A percentile compares a stretch with the other conserved stretches of the same genome.
phyloP scores from a whole-genome alignment of 2,329 filamentous ascomycete genomes.

The Pseudogymnoascus sp. region DNA sequence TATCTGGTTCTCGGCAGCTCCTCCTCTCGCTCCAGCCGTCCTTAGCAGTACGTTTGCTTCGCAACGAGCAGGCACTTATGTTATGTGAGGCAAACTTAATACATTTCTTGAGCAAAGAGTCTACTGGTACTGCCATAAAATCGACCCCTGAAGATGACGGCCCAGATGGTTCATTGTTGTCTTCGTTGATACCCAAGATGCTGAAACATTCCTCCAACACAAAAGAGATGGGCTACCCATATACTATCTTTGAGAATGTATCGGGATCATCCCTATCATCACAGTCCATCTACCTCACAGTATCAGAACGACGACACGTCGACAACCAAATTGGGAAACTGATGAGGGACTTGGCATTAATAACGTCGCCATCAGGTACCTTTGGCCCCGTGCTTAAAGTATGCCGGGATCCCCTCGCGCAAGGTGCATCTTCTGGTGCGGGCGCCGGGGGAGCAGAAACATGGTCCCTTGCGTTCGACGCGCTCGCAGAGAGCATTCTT shows the following conservation, averaged over 20 bases:
- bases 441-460: slow-evolving; percentile 28
- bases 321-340: slow-evolving; percentile 25
- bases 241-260: slow-evolving; percentile 23
- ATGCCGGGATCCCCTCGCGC: slow-evolving; percentile 17
- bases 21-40: slow-evolving; percentile 13
- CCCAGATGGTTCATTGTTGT: slow-evolving; percentile 4
- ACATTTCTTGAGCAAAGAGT: neutral
- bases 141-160: neutral
- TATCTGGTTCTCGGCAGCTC: slow-evolving; percentile 24
- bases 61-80: slow-evolving; percentile 25
- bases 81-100: slow-evolving; percentile 24
- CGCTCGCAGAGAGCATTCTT: slow-evolving; percentile 46
- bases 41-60: slow-evolving; percentile 19
- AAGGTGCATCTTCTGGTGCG: slow-evolving; percentile 3
- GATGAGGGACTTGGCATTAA: slow-evolving; percentile 21
- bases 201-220: slow-evolving; percentile 27
- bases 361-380: slow-evolving; percentile 22
- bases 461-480: slow-evolving; percentile 51
- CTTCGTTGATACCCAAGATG: slow-evolving; percentile 22
- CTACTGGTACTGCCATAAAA: slow-evolving; percentile 1
- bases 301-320: slow-evolving; percentile 19
- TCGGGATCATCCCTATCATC: slow-evolving; percentile 22
- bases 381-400: slow-evolving; percentile 25
- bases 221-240: slow-evolving; percentile 26
- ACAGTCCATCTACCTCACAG: slow-evolving; percentile 21